Percentiles rank a stretch among this genome's conserved stretches.
Evolutionary conservation across 345 rosid genomes (phyloP).

Genomic region (Euphorbia lathyris): DNA sequence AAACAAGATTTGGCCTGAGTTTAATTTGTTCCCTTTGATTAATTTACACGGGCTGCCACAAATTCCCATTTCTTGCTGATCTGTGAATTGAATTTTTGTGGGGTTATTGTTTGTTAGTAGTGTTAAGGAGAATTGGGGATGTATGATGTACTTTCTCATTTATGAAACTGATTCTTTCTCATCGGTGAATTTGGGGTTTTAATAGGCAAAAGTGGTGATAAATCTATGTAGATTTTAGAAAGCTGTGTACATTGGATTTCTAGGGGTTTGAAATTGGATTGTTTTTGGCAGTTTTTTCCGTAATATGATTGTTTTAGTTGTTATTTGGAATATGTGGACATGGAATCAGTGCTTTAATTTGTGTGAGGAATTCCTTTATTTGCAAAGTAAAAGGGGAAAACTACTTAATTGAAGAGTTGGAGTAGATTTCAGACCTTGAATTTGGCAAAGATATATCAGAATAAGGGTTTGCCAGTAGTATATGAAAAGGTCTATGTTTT

Average conservation of each 20-base stretch:
- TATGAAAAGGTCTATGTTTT: neutral
- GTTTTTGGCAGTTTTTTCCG: neutral
- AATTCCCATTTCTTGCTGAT: slow-evolving; percentile 5
- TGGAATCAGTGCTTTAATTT: slow-evolving; percentile 5
- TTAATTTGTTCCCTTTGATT: neutral
- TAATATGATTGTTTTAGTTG: neutral
- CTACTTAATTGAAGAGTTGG: slow-evolving; percentile 6
- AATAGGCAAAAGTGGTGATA: slow-evolving; percentile 5
- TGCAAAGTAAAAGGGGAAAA: neutral
- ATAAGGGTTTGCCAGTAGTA: slow-evolving; percentile 3
- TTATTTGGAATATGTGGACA: neutral
- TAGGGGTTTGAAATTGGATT: neutral
- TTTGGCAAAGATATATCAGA: slow-evolving; percentile 10
- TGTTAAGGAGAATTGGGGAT: neutral
- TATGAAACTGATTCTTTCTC: neutral
- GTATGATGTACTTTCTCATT: neutral
- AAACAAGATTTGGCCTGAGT: neutral
- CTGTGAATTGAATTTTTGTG: slow-evolving; percentile 11
- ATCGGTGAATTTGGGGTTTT: neutral
- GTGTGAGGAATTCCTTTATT: neutral
- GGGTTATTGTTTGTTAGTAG: neutral
- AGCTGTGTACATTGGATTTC: neutral
- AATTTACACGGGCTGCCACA: neutral
- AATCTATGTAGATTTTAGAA: neutral
- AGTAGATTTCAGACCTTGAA: neutral